Evolutionary conservation across 805 yeast species (phyloP), one percentile per base, ranked within the genome.

Genomic region (Kazachstania psychrophila): DNA sequence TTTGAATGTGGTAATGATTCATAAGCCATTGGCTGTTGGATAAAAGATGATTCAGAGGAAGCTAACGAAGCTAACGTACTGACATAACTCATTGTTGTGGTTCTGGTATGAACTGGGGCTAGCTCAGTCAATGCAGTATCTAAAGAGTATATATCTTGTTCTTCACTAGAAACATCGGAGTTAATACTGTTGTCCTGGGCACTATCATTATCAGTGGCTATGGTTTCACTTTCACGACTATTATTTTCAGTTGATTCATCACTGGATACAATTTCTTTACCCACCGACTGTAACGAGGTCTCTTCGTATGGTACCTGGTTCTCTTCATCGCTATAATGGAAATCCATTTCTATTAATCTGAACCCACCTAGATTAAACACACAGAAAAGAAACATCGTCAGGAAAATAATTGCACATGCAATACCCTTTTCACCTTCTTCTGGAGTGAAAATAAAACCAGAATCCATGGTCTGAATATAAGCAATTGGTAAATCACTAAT

Each of bases 341-440:
- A 81, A 56, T 87, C 96, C 59, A 70, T 64, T 39, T 75, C 82
- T 16, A 86, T 68, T 38, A 87, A 60, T 44, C 75, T 66, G 49
- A 77, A 79, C 2, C 85, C 76, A 8, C 96, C 96, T 25, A 80
- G 54, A 48, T 83, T 80, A 62, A 87, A 87, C n/a, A 84, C 72
- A 51, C 70, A 63, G 28, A 78, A 55, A 38, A 75, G 61, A 58
- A 81, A 84, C 19, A 79, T 68, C 2, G 85, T 79, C 30, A 79
- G 65, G 47, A 80, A 82, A 22, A 87, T 78, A 49, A 87, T 79
- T 14, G 82, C 79, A 58, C 80, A 83, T 0, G 95, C 92, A 16
- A 81, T 79, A 17, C 96, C 96, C 47, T 71, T 70, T 36, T 73
- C 68, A 23, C 84, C 84, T 42, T 82, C 77, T 4, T 58, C 70